phyloP scores from a whole-genome alignment of 1,284 basidiomycete species.

The Trichosporon faecale region DNA sequence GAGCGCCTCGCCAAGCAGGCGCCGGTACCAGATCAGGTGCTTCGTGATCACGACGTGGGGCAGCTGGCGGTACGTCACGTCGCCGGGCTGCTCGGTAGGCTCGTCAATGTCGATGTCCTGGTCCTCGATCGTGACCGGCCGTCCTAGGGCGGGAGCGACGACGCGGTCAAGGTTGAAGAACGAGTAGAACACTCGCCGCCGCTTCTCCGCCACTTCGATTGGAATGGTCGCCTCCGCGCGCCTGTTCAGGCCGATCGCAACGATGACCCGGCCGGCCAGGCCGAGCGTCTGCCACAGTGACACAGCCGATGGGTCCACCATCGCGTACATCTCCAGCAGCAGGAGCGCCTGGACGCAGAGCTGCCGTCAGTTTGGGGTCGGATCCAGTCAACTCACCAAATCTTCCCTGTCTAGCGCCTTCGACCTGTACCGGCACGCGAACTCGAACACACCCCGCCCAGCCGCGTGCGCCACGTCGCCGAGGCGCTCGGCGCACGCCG shows the following conservation, averaged over 20 bases:
- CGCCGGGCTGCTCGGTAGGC: slow-evolving; percentile 23
- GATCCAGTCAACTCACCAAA: slow-evolving; percentile 25
- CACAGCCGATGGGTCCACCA: slow-evolving; percentile 30
- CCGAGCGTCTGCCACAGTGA: slow-evolving; percentile 36
- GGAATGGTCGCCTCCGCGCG: slow-evolving; percentile 24
- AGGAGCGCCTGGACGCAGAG: slow-evolving; percentile 33
- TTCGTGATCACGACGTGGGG: slow-evolving; percentile 16
- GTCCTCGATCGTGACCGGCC: slow-evolving; percentile 36
- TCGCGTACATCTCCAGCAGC: slow-evolving; percentile 32
- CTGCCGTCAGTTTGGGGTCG: slow-evolving; percentile 8
- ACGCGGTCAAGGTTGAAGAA: slow-evolving; percentile 42
- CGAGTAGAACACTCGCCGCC: slow-evolving; percentile 36
- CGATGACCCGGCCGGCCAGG: slow-evolving; percentile 32
- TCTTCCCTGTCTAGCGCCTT: slow-evolving; percentile 31
- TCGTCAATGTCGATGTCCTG: slow-evolving; percentile 37
- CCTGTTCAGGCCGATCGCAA: slow-evolving; percentile 36
- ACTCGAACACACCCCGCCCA: slow-evolving; percentile 21
- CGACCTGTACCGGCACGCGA: slow-evolving; percentile 25
- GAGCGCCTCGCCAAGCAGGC: slow-evolving; percentile 30
- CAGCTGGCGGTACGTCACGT: slow-evolving; percentile 28
- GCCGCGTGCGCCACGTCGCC: slow-evolving; percentile 27
- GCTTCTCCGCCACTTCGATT: slow-evolving; percentile 25
- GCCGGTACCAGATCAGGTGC: slow-evolving; percentile 31
- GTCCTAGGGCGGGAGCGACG: slow-evolving; percentile 32
- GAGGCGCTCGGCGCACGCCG: slow-evolving; percentile 22